Conservation (phyloP, 805 yeast genomes). For the Nematodospora valgi region DNA sequence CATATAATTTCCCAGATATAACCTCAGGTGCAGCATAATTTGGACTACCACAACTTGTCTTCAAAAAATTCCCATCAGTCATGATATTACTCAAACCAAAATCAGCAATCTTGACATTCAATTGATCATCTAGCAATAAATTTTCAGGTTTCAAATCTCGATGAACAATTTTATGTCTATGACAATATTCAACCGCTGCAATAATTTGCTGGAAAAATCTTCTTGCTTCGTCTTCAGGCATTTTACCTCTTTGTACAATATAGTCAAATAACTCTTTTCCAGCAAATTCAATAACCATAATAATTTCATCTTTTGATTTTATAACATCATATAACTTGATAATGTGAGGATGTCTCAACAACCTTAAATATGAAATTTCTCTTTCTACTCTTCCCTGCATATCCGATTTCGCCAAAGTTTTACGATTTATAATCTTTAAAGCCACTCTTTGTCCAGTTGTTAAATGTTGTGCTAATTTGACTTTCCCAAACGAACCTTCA, state of each 20-base stretch:
- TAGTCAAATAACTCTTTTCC: constrained; percentile 96
- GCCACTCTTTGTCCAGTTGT: constrained; percentile 93
- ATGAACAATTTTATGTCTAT: constrained; percentile 93
- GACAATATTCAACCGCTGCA: constrained; percentile 95
- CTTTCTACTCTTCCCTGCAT: constrained; percentile 97
- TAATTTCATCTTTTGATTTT: constrained; percentile 90
- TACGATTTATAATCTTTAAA: constrained; percentile 85
- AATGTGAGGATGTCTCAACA: constrained; percentile 92
- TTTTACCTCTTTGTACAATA: constrained; percentile 88
- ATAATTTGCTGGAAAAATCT: constrained; percentile 94
- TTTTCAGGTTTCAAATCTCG: constrained; percentile 97
- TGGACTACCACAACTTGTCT: constrained; percentile 95
- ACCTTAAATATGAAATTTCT: constrained; percentile 83
- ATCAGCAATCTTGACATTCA: constrained; percentile 94
- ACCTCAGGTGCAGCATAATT: constrained; percentile 98
- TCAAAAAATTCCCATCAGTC: constrained; percentile 96
- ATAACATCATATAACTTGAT: constrained; percentile 94
- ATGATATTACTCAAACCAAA: constrained; percentile 91
- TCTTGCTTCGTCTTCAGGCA: constrained; percentile 89
- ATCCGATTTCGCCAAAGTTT: constrained; percentile 88
- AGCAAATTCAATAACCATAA: constrained; percentile 96
- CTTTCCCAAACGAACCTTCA: constrained; percentile 96
- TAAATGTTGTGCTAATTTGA: constrained; percentile 83
- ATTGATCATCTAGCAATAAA: constrained; percentile 78
- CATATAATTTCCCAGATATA: constrained; percentile 88